Evolutionary conservation across 352 stramenopile genomes (phyloP), one percentile per base, ranked within the genome.

Genomic region (Phytopythium litorale): DNA sequence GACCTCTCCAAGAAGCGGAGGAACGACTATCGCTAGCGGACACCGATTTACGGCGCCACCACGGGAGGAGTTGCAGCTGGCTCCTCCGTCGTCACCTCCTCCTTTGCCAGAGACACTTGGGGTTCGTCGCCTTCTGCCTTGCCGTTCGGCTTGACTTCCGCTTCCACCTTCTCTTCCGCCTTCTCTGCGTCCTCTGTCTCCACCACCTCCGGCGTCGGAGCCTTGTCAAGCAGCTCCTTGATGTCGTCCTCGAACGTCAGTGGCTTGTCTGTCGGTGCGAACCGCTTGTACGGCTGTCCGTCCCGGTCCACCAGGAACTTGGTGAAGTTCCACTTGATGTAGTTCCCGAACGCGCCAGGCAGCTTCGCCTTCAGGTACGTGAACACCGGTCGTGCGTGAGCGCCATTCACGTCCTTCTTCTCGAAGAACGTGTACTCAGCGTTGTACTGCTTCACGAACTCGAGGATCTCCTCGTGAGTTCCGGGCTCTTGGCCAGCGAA

Each of bases 271-370:
- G 28, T 51, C 9, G 71, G 60, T 1, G 33, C 38, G 40, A 66
- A 72, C 12, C 65, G 62, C 62, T 72, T 72, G 65, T 37, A 68
- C 35, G 90, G 84, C 60, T 78, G 75, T 18, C 90, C 90, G 46
- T 94, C 78, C 58, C 82, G 77, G 74, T 97, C 90, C 12, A 97
- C 76, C n/a, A 97, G 64, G 67, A 97, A 97, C 71, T 94, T 96
- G 32, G 79, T 87, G 64, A 92, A 96, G 72, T 96, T 96, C 89
- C 88, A 96, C 62, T 87, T 80, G 67, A 97, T 81, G 65, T 84
- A 89, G 15, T 76, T 86, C 12, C 77, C 82, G 60, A 87, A 79
- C 63, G 88, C 63, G 8, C 68, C 71, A 1, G 82, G 79, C 11
- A 94, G 67, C 50, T 84, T 81, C 33, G 76, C 48, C 62, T 95